Base-by-base conservation (phyloP, 176 grass and related monocot species). In the Musa schizocarpa region DNA sequence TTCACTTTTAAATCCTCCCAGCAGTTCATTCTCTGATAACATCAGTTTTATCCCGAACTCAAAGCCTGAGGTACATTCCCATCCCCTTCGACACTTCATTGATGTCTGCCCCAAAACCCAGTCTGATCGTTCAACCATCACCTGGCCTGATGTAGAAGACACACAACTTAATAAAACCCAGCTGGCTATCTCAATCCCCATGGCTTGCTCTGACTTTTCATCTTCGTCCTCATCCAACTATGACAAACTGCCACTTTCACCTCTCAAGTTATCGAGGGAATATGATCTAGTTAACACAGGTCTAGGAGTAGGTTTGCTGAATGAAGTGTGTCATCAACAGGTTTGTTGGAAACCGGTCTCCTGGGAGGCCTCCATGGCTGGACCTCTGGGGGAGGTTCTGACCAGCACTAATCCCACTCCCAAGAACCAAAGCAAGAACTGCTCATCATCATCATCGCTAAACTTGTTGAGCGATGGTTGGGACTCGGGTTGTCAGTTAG, bases 41-140 rank as follows among this genome's bases (percentile, higher is more conserved):
- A 43, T 82, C 56, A 69, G 50, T 9, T 78, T 69, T 34, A 20
- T 78, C 8, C 50, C 64, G 1, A 29, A n/a, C 17, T 29, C 50
- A n/a, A 69, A 56, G 13, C 23, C 57, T 13, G 34, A 57, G 55
- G 77, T 57, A 8, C 34, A 69, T 43, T 43, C 92, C 57, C 82
- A 88, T 76, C 81, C 85, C 73, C 80, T 92, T 65, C 92, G 86
- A n/a, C 87, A 92, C 66, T 96, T 92, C 54, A 86, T 86, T 64
- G 74, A 76, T 65, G 92, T 92, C 76, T 76, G 74, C 56, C 58
- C 55, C 4, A 76, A 76, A 50, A 64, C 19, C 74, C 74, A 34
- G 16, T 43, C 34, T 43, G 34, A 43, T 43, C 34, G 34, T 43
- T 43, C 34, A 43, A 69, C 29, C 67, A 9, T 69, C 16, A 20